Percentiles rank a stretch among this genome's conserved stretches.
These are phyloP conservation scores for Monilinia laxa DNA, from an alignment of 2,329 filamentous ascomycete species.

Conservation along the genomic window DNA sequence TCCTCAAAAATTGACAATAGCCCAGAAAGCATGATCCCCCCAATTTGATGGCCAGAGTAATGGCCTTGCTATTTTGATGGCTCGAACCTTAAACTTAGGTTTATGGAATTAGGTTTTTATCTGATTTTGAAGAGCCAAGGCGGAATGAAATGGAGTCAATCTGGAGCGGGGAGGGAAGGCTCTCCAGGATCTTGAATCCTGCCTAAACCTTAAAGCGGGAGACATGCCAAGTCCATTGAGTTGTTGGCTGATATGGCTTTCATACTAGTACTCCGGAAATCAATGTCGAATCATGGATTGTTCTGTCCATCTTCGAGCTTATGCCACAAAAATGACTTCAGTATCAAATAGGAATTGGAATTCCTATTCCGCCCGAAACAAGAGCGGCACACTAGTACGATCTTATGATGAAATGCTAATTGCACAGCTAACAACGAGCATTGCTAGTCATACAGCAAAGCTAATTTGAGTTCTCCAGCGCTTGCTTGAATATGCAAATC, in stretches of 20 bases:
- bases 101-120: not conserved
- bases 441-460: no score
- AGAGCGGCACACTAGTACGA: not conserved
- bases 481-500: not conserved
- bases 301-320: not conserved
- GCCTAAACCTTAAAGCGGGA: not conserved
- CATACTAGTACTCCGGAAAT: not conserved
- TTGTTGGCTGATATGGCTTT: not conserved
- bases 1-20: not conserved
- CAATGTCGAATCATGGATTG: not conserved
- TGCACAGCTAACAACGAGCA: not conserved
- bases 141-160: not conserved
- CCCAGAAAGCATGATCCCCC: not conserved
- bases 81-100: not conserved
- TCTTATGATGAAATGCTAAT: not conserved
- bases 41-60: no score
- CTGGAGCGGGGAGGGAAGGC: no score
- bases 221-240: not conserved
- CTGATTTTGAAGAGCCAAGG: not conserved
- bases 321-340: not conserved
- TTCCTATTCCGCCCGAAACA: not conserved
- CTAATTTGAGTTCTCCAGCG: not conserved
- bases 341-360: not conserved
- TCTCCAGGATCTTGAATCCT: not conserved
- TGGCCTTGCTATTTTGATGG: not conserved